phyloP scores from a whole-genome alignment of 169 alveolate species.

The Cryptosporidium ubiquitum region DNA sequence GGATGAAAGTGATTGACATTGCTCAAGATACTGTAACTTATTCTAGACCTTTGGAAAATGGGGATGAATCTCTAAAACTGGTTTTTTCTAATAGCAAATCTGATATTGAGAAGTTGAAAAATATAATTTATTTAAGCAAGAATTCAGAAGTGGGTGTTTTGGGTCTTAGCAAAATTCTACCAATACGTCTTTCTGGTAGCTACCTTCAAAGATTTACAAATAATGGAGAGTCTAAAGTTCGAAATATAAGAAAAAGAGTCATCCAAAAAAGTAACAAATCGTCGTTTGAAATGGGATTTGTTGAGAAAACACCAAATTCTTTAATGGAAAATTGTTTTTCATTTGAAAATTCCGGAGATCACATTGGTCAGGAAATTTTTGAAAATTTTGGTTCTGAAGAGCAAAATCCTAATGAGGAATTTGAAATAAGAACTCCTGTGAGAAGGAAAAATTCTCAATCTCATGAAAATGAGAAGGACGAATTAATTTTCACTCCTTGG shows the following conservation, averaged over 20 bases:
- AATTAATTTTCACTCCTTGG: conserved; percentile 66
- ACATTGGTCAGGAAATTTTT: background rate
- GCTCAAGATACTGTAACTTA: background rate
- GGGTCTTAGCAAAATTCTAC: background rate
- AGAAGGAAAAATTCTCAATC: background rate
- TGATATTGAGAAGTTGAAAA: background rate
- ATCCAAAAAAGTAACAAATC: background rate
- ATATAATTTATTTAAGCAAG: background rate
- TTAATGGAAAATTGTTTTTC: background rate
- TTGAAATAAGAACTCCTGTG: conserved; percentile 23
- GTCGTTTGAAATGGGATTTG: background rate
- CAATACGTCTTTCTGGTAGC: background rate
- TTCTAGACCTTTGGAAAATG: conserved; percentile 3
- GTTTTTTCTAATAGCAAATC: background rate
- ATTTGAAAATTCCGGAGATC: background rate
- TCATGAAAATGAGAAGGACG: conserved; percentile 26
- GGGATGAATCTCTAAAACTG: background rate
- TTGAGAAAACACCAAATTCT: background rate
- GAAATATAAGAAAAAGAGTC: background rate
- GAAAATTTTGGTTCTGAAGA: background rate
- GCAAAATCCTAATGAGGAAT: background rate
- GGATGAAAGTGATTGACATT: conserved; percentile 31
- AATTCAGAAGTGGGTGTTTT: conserved; percentile 33
- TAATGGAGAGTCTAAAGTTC: background rate
- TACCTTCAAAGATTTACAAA: background rate